A percentile compares a stretch with the other conserved stretches of the same genome.
Conservation (phyloP, 2,329 filamentous ascomycete species). For the Penicillium sclerotigenum region DNA sequence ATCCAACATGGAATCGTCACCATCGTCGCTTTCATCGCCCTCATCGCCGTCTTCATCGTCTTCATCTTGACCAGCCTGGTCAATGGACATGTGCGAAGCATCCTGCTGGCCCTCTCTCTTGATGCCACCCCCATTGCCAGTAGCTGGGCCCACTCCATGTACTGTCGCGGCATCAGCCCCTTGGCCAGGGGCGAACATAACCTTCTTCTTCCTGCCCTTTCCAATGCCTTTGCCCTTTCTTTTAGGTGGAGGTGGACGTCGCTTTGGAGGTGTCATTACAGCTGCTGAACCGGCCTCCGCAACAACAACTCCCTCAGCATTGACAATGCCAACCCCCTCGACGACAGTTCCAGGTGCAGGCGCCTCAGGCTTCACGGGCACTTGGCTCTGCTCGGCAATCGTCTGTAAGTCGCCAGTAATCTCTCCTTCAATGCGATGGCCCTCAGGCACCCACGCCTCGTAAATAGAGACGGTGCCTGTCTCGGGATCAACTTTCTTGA, state of each 20-base stretch:
- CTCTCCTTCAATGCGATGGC: conserved; percentile 76
- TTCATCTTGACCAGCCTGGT: conserved; percentile 45
- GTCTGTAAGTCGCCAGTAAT: conserved; percentile 59
- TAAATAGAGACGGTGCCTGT: conserved; percentile 78
- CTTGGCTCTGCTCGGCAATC: conserved; percentile 42
- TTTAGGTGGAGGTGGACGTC: conserved; percentile 72
- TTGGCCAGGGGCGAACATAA: conserved; percentile 53
- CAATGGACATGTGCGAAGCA: conserved; percentile 36
- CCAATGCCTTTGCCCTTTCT: conserved; percentile 78
- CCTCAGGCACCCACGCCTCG: conserved; percentile 76
- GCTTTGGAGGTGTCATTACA: conserved; percentile 51
- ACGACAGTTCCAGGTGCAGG: conserved; percentile 59
- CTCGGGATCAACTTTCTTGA: conserved; percentile 71
- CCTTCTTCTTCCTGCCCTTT: conserved; percentile 72
- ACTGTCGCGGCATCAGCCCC: conserved; percentile 36
- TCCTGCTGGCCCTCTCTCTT: conserved; percentile 48
- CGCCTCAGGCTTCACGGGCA: conserved; percentile 34
- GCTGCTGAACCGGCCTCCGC: conserved; percentile 47
- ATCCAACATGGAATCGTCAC: conserved; percentile 48
- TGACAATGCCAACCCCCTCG: conserved; percentile 59
- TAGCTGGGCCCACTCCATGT: conserved; percentile 40
- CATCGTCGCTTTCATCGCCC: conserved; percentile 50
- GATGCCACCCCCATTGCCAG: conserved; percentile 30
- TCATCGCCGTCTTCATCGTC: conserved; percentile 51
- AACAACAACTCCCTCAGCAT: conserved; percentile 59